phyloP scores from a whole-genome alignment of 192 early-diverging fungal genomes.

The Haplosporangium gracile region DNA sequence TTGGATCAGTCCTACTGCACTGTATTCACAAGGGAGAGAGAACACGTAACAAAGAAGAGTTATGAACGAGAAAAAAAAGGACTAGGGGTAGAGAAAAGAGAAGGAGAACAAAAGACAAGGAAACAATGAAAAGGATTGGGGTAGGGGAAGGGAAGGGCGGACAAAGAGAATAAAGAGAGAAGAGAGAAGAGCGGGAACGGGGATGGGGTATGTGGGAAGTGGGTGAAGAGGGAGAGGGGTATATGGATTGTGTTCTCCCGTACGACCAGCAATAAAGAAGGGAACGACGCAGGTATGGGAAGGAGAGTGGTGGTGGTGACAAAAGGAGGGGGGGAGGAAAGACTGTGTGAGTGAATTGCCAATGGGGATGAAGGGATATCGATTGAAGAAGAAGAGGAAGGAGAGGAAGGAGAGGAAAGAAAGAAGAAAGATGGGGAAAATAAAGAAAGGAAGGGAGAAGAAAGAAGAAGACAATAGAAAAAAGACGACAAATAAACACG shows the following conservation, averaged over 20 bases:
- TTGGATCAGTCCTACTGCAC: background rate
- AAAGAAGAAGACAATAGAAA: background rate
- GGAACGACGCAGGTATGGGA: background rate
- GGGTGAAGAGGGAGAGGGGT: background rate
- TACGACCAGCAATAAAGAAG: background rate
- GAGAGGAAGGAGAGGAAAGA: background rate
- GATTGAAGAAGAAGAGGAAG: background rate
- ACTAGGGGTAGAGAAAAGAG: background rate
- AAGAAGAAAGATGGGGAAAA: background rate
- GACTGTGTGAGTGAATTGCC: no score
- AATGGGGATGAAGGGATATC: background rate
- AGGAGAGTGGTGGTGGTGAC: background rate
- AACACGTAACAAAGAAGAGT: background rate
- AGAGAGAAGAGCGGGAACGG: background rate
- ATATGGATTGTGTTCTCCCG: background rate
- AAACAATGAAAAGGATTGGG: background rate
- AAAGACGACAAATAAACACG: background rate
- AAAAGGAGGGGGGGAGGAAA: background rate
- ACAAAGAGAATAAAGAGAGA: background rate
- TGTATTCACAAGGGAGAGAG: background rate
- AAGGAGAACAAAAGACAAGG: background rate
- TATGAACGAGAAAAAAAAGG: background rate
- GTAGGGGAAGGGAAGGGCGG: background rate
- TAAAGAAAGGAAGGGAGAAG: background rate
- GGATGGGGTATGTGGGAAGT: background rate